Percentiles rank a stretch among this genome's conserved stretches.
Conservation (phyloP, 768 basidiomycete genomes). For the Trametes cubensis region DNA sequence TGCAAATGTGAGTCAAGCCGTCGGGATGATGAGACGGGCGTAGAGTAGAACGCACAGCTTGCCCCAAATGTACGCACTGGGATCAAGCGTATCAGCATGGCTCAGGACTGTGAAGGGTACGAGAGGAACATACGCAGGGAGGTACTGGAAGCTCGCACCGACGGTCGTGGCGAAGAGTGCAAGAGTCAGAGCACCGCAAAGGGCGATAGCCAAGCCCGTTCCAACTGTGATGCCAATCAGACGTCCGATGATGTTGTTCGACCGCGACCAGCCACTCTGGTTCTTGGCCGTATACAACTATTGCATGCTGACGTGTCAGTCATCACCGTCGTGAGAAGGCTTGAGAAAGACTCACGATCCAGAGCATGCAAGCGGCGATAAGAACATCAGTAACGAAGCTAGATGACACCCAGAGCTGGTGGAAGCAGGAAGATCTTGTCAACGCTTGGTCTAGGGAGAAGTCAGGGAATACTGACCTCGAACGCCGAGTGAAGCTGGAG, state of each 20-base stretch:
- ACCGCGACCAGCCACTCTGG: slow-evolving; percentile 1
- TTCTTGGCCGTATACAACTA: slow-evolving; percentile 10
- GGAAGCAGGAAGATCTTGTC: not conserved
- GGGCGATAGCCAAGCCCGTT: slow-evolving; percentile 6
- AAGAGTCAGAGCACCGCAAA: slow-evolving; percentile 13
- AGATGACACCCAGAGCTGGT: slow-evolving; percentile 32
- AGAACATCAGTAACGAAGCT: slow-evolving; percentile 32
- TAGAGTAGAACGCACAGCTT: slow-evolving; percentile 10
- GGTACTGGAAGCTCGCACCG: slow-evolving; percentile 17
- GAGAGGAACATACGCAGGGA: slow-evolving; percentile 8
- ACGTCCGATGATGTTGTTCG: slow-evolving; percentile 7
- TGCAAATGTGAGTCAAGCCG: not conserved
- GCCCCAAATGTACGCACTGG: slow-evolving; percentile 20
- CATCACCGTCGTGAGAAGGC: not conserved
- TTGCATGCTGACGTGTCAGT: not conserved
- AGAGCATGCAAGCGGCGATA: slow-evolving; percentile 32
- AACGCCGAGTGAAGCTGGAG: slow-evolving; percentile 9
- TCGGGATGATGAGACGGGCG: not conserved
- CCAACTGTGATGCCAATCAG: slow-evolving; percentile 14
- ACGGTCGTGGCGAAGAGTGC: slow-evolving; percentile 13
- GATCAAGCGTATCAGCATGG: not conserved
- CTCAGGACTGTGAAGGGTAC: no score
- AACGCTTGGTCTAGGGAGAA: no score
- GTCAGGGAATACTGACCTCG: not conserved
- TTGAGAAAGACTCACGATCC: slow-evolving; percentile 27